phyloP scores from a whole-genome alignment of 441 rosid species.

The Rhodomyrtus psidioides region DNA sequence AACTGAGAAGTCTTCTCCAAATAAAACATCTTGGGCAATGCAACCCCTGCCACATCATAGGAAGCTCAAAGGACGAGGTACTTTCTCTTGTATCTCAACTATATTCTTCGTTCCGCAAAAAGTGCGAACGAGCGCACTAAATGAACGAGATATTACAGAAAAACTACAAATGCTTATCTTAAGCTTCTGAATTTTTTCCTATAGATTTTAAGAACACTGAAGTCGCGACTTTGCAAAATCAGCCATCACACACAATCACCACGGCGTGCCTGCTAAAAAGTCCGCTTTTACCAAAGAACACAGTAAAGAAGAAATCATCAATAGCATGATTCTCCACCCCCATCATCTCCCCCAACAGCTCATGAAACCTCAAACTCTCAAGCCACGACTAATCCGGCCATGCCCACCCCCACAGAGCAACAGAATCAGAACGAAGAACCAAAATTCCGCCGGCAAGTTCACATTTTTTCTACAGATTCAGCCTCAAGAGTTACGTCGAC shows the following conservation, averaged over 20 bases:
- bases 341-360: background rate
- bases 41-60: background rate
- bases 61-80: fast-evolving
- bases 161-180: background rate
- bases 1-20: background rate
- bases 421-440: background rate
- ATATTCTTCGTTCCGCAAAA: background rate
- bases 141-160: background rate
- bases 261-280: background rate
- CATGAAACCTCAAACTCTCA: background rate
- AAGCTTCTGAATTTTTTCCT: background rate
- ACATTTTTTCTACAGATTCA: too few relatives aligned
- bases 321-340: background rate
- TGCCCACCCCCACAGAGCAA: background rate
- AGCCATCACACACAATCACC: background rate
- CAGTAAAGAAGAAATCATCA: background rate
- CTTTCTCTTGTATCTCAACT: background rate
- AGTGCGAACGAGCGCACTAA: background rate
- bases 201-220: background rate
- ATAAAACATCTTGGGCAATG: background rate
- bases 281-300: background rate
- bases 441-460: background rate
- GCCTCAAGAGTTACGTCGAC: too few relatives aligned
- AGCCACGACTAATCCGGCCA: background rate
- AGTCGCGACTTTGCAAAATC: background rate